Evolutionary conservation across 2,329 filamentous ascomycete genomes (phyloP).

Genomic region (Tothia fuscella): DNA sequence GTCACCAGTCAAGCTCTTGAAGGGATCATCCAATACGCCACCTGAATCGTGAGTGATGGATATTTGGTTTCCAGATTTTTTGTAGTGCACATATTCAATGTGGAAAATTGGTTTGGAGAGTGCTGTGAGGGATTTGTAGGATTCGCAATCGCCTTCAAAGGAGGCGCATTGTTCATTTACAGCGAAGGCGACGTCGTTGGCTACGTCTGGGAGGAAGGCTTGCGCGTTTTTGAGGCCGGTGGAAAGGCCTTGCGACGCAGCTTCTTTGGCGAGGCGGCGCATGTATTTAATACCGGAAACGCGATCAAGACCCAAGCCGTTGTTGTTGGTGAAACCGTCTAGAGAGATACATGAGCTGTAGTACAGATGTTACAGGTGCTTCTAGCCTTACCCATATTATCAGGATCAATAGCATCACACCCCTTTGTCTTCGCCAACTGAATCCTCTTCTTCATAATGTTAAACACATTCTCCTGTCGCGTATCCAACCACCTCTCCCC

Average conservation of each 20-base stretch:
- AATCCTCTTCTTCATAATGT: constrained; percentile 51
- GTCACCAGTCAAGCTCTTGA: too few species aligned
- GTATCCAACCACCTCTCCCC: constrained; percentile 16
- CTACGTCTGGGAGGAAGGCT: background rate
- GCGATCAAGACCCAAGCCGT: background rate
- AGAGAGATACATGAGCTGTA: background rate
- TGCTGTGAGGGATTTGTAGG: constrained; percentile 45
- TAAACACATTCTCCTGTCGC: constrained; percentile 36
- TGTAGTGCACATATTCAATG: constrained; percentile 58
- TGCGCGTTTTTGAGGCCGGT: constrained; percentile 7
- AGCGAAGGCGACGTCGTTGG: constrained; percentile 1
- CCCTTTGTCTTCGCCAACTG: constrained; percentile 48
- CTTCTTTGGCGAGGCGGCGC: constrained; percentile 9
- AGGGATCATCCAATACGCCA: too few species aligned
- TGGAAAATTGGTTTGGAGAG: constrained; percentile 58
- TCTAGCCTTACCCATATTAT: constrained; percentile 55
- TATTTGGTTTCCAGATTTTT: too few species aligned
- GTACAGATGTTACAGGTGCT: constrained; percentile 10
- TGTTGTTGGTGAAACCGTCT: constrained; percentile 2
- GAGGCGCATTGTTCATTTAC: constrained; percentile 18
- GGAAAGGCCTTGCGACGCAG: constrained; percentile 22
- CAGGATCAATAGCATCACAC: constrained; percentile 58
- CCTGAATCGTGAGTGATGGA: too few species aligned
- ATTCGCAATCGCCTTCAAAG: constrained; percentile 47
- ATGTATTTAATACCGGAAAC: constrained; percentile 9